phyloP scores from a whole-genome alignment of 2,329 filamentous ascomycete species.

The Cytospora piceae region DNA sequence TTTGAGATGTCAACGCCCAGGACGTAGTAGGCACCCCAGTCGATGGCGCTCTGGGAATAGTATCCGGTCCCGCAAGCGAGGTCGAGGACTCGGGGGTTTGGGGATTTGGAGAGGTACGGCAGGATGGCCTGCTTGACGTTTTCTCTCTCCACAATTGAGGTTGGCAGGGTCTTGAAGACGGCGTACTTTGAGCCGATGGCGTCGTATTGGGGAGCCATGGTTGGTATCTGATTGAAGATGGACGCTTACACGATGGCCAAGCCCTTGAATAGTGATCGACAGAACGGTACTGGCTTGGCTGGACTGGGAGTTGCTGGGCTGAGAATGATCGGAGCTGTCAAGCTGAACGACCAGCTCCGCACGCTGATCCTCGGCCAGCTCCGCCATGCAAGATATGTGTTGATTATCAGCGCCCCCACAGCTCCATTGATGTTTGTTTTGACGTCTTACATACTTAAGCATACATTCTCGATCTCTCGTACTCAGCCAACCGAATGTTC shows the following conservation, averaged over 20 bases:
- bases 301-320: too few species aligned
- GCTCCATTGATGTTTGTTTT: too few species aligned
- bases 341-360: background rate
- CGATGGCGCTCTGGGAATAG: conserved; percentile 40
- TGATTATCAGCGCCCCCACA: too few species aligned
- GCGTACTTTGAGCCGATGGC: conserved; percentile 29
- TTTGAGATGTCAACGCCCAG: conserved; percentile 43
- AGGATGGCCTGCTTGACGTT: conserved; percentile 27
- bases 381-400: too few species aligned
- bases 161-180: conserved; percentile 29
- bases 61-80: conserved; percentile 44
- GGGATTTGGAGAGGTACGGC: conserved; percentile 17
- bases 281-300: background rate
- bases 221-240: background rate
- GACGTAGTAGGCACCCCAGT: conserved; percentile 41
- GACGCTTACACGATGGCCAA: too few species aligned
- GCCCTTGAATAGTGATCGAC: background rate
- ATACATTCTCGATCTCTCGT: too few species aligned
- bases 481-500: too few species aligned
- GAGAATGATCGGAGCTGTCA: too few species aligned
- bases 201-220: conserved; percentile 31
- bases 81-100: conserved; percentile 38
- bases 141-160: conserved; percentile 26
- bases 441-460: too few species aligned
- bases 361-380: background rate